Base-by-base conservation (phyloP, 768 basidiomycete species). In the Hericium erinaceus region DNA sequence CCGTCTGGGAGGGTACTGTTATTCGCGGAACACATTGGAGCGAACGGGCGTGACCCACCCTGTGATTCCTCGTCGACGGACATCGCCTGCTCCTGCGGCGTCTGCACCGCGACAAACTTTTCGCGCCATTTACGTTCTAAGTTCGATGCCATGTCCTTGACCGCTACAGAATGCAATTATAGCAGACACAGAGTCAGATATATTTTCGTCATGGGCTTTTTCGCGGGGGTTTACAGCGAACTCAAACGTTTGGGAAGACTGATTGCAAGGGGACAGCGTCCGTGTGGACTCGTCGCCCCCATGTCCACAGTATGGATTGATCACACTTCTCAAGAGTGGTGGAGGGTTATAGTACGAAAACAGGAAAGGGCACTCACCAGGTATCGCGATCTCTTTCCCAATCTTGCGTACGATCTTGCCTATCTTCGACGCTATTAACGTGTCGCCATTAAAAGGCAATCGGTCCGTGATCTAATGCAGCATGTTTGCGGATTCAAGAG, bases 111-210 rank as follows among this genome's bases (percentile, higher is more conserved):
- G 65, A 67, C 74, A 66, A 87, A 74, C 70, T 89, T 73, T 60
- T 75, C 74, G 58, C 87, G 82, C 91, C 90, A 92, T 75, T 83
- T 84, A 66, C 82, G 82, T 73, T 90, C 89, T 75, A 92, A 77
- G 75, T 89, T 91, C 69, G 81, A 82, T 65, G 90, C 90, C 87
- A 92, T 89, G 75, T 92, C 90, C 84, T 91, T 89, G 85, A 90
- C 81, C 74, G 90, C 90, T 92, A 78, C 70, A 71, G 69, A 72
- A 61, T 71, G 72, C 72, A 66, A 70, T 65, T 69, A 75, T 73
- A 74, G 71, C 72, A 70, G 65, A 57, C 67, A 72, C 66, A 66
- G 71, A 67, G 86, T 89, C 83, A 89, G 85, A 87, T 85, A 85
- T 78, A 83, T 74, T 65, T 33, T 39, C 22, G 39, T 46, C 53